A percentile compares a stretch with the other conserved stretches of the same genome.
Conservation (phyloP, 2,329 filamentous ascomycete genomes). For the Sporothrix schenckii region DNA sequence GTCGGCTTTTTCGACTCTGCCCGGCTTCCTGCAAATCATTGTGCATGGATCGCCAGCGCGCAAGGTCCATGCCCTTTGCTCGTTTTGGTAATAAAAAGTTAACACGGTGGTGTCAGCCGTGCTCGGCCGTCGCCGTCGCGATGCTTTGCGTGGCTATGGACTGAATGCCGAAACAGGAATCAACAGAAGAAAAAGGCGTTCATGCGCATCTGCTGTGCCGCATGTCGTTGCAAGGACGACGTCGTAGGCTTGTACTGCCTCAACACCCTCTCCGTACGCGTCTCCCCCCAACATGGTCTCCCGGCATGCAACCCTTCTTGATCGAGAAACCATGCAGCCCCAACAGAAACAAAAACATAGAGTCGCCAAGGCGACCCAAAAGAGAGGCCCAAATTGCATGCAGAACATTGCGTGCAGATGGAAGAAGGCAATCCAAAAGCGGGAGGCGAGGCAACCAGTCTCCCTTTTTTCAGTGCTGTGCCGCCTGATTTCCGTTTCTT, state of each 20-base stretch:
- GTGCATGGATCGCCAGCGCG: conserved; percentile 19
- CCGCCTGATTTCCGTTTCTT: conserved; percentile 1
- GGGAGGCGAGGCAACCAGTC: neutral
- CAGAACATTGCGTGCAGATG: conserved; percentile 12
- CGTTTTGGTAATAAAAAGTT: neutral
- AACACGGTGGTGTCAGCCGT: neutral
- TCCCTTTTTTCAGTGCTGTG: conserved; percentile 3
- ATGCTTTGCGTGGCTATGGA: neutral
- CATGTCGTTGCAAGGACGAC: neutral
- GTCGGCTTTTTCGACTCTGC: neutral
- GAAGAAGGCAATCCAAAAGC: neutral
- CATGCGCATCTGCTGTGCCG: conserved; percentile 12
- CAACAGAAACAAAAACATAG: conserved; percentile 12
- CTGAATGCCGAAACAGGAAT: neutral
- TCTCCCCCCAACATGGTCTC: neutral
- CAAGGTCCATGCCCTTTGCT: neutral
- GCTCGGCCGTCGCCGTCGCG: no score
- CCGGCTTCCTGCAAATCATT: conserved; percentile 8
- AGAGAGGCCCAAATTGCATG: conserved; percentile 21
- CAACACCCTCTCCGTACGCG: no score
- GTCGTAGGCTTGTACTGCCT: neutral
- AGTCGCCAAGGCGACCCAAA: conserved; percentile 14
- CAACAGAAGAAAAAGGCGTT: neutral
- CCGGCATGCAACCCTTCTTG: neutral
- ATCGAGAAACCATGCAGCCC: conserved; percentile 6